phyloP scores from a whole-genome alignment of 2,329 filamentous ascomycete species.

The Ceratocystis cubensis region DNA sequence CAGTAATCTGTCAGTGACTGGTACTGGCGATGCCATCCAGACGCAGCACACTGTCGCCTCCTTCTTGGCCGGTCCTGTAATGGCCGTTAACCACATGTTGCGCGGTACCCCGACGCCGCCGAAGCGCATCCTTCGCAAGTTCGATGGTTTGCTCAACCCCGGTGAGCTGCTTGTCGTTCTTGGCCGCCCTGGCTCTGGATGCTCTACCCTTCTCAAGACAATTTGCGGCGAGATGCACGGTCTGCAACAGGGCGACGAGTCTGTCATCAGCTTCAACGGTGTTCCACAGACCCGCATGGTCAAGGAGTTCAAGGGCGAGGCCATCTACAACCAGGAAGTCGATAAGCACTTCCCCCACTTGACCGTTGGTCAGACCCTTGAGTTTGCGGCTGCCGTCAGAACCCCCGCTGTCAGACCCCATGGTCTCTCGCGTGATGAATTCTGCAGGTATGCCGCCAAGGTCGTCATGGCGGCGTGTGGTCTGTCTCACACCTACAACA shows the following conservation, averaged over 20 bases:
- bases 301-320: conserved; percentile 50
- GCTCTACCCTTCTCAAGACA: conserved; percentile 51
- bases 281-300: conserved; percentile 41
- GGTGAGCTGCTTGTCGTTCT: conserved; percentile 60
- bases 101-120: conserved; percentile 28
- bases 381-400: conserved; percentile 57
- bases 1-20: conserved; percentile 52
- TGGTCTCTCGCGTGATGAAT: conserved; percentile 48
- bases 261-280: conserved; percentile 50
- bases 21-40: conserved; percentile 53
- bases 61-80: conserved; percentile 44
- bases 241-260: conserved; percentile 38
- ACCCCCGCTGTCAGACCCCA: conserved; percentile 53
- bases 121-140: conserved; percentile 50
- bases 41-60: conserved; percentile 55
- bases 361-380: conserved; percentile 59
- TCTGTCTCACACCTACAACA: conserved; percentile 57
- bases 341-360: conserved; percentile 69
- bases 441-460: conserved; percentile 48
- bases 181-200: conserved; percentile 52
- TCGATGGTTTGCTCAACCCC: conserved; percentile 50
- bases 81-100: conserved; percentile 27
- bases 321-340: conserved; percentile 63
- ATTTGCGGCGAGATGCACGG: conserved; percentile 49
- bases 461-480: conserved; percentile 61